Evolutionary conservation across 371 early-diverging fungal species (phyloP).

Genomic region (Lichtheimia ramosa): DNA sequence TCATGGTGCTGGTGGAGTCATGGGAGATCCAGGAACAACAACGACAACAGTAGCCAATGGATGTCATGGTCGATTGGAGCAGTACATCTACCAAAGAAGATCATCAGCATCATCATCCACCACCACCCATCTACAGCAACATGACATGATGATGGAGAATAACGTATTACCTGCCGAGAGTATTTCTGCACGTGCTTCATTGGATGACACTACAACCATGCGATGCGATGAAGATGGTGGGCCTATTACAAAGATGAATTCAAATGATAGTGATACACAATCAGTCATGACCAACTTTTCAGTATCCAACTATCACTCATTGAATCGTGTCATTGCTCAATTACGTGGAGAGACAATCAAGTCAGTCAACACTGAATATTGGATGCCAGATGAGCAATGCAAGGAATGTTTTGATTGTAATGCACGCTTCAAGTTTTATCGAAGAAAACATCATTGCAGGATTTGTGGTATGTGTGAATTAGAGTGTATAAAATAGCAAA

Average conservation of each 20-base stretch:
- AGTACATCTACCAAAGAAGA: too few species aligned
- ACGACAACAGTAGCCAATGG: too few species aligned
- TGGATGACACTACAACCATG: conserved; percentile 4
- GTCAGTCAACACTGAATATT: conserved; percentile 63
- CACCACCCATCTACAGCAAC: too few species aligned
- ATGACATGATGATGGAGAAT: too few species aligned
- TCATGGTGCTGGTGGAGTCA: too few species aligned
- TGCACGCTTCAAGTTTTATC: conserved; percentile 68
- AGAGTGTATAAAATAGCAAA: neutral
- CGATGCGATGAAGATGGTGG: conserved; percentile 3
- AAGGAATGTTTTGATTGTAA: conserved; percentile 88
- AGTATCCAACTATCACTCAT: conserved; percentile 59
- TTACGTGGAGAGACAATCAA: conserved; percentile 53
- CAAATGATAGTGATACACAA: conserved; percentile 53
- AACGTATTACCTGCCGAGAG: conserved; percentile 9
- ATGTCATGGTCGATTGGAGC: too few species aligned
- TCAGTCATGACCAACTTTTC: conserved; percentile 58
- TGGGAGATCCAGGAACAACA: too few species aligned
- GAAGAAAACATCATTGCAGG: conserved; percentile 85
- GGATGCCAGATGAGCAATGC: conserved; percentile 86
- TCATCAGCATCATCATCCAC: too few species aligned
- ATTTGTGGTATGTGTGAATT: conserved; percentile 64
- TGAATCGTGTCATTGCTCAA: conserved; percentile 55
- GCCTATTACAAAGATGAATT: conserved; percentile 40
- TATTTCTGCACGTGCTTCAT: conserved; percentile 8